Evolutionary conservation across 257 asterid species (phyloP).

Genomic region (Solanum peruvianum): DNA sequence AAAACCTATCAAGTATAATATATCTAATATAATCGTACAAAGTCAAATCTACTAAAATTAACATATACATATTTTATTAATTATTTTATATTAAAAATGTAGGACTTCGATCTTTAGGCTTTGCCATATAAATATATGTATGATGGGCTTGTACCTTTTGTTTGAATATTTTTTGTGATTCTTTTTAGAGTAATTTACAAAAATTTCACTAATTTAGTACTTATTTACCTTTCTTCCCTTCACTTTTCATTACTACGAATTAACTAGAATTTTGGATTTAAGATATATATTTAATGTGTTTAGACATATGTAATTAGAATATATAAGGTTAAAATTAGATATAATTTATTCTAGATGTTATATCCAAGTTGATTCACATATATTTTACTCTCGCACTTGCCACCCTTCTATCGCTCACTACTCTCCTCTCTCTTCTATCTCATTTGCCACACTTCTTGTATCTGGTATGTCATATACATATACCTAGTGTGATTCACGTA

Average conservation of each 20-base stretch:
- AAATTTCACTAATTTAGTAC: too few species aligned
- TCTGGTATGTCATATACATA: background rate
- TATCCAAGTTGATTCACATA: background rate
- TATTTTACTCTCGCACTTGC: background rate
- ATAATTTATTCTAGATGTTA: background rate
- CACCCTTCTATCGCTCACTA: background rate
- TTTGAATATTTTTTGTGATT: background rate
- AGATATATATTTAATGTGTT: too few species aligned
- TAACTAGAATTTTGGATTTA: background rate
- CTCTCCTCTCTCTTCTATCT: background rate
- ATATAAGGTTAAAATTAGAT: too few species aligned
- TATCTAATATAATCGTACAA: background rate
- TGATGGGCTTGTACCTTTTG: background rate
- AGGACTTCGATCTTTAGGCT: background rate
- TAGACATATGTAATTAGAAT: too few species aligned
- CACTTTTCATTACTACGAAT: background rate
- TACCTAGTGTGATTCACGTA: background rate
- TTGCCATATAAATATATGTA: background rate
- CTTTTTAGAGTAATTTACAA: too few species aligned
- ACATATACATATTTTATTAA: background rate
- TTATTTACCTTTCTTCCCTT: background rate
- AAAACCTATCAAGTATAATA: background rate
- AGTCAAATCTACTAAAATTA: background rate
- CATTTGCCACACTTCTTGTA: background rate
- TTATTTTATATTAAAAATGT: background rate